Evolutionary conservation across 176 grass and related monocot species (phyloP), one percentile per base, ranked within the genome.

Genomic region (Aegilops bicornis): DNA sequence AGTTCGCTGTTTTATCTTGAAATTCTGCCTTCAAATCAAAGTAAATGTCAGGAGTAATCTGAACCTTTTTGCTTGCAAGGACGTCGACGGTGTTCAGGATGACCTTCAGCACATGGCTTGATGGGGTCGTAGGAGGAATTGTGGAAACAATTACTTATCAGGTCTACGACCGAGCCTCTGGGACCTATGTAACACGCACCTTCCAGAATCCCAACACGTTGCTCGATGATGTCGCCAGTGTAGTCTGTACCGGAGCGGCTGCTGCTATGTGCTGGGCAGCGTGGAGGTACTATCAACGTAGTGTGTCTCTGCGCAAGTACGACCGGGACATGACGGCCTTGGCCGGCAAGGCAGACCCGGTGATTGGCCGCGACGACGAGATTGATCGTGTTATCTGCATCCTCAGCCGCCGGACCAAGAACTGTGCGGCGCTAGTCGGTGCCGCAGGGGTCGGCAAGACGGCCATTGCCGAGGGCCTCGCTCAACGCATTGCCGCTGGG

Each of bases 61-160:
- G 71, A 74, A 47, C 71, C 4, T 47, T 25, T 16, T 73, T 23
- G 71, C 13, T 27, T 9, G 42, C 42, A 75, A 24, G 7, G 71
- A 22, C 14, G 12, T 29, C 12, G 71, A 48, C 23, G 71, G 23
- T 15, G 71, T 47, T n/a, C 23, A 47, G 13, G 72, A 75, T 75
- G 72, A 50, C 72, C 42, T 75, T 75, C 42, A 75, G 72, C 72
- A 75, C 72, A 48, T 75, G 42, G 72, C 42, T 75, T 75, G 72
- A 75, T 50, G 72, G 72, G 42, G 15, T 75, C 23, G 72, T 75
- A 43, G 72, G 72, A 75, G 42, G 72, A 43, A 29, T 75, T 75
- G 12, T 40, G 42, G 42, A 50, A 48, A 75, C 40, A 4, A 8
- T 16, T 29, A 50, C 72, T 27, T 17, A 13, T 48, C 24, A 15